These are phyloP conservation scores for Hyaloraphidium curvatum DNA, from an alignment of 192 early-diverging fungal species.

Conservation along the genomic window DNA sequence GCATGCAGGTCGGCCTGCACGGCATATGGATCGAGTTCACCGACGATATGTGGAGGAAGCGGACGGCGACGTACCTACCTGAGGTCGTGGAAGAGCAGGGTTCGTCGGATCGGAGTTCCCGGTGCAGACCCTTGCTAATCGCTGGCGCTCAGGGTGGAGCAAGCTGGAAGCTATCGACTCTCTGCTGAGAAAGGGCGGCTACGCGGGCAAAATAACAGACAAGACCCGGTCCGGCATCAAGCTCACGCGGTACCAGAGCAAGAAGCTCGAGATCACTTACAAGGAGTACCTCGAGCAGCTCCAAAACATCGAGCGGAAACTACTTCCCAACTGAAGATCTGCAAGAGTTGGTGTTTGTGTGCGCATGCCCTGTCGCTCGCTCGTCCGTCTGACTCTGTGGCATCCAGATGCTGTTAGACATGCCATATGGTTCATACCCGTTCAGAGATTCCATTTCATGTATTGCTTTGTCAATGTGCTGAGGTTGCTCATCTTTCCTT, in stretches of 20 bases:
- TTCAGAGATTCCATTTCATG: too few species aligned
- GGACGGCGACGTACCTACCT: slow-evolving; percentile 77
- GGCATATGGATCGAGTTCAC: slow-evolving; percentile 86
- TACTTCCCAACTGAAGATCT: too few species aligned
- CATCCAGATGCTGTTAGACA: too few species aligned
- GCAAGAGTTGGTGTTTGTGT: too few species aligned
- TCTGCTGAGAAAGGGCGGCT: slow-evolving; percentile 73
- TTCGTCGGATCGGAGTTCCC: background rate
- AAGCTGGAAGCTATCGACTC: slow-evolving; percentile 69
- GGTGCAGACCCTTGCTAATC: background rate
- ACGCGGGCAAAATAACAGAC: slow-evolving; percentile 34
- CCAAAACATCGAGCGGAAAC: too few species aligned
- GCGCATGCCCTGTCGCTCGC: too few species aligned
- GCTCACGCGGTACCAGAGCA: slow-evolving; percentile 68
- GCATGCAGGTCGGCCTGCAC: slow-evolving; percentile 45
- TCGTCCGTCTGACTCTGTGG: too few species aligned
- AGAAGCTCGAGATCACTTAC: slow-evolving; percentile 48
- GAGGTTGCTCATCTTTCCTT: too few species aligned
- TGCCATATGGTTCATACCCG: too few species aligned
- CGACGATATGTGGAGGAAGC: slow-evolving; percentile 21
- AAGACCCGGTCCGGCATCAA: slow-evolving; percentile 33
- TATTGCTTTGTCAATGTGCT: too few species aligned
- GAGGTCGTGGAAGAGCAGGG: slow-evolving; percentile 73
- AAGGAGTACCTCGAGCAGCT: slow-evolving; percentile 38
- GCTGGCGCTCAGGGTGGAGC: slow-evolving; percentile 38